A percentile compares a stretch with the other conserved stretches of the same genome.
These are phyloP conservation scores for Colletotrichum salicis DNA, from an alignment of 2,329 filamentous ascomycete species.

Conservation along the genomic window DNA sequence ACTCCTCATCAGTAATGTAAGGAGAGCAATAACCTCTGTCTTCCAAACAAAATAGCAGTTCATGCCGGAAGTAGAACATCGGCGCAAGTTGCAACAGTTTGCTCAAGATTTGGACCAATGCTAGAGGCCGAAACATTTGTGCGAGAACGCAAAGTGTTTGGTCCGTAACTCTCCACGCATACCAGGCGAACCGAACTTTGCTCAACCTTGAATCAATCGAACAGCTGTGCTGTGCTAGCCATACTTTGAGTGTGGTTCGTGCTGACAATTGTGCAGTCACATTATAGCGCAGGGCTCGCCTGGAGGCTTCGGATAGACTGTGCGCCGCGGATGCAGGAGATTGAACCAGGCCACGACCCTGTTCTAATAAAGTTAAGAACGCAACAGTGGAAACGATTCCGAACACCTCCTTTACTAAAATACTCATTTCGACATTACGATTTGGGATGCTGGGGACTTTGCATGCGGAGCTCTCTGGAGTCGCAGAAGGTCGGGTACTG, in stretches of 20 bases:
- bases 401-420: background rate
- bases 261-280: background rate
- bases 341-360: background rate
- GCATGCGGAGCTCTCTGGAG: background rate
- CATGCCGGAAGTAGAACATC: slow-evolving; percentile 4
- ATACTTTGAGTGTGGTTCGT: background rate
- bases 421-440: background rate
- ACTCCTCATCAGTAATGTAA: background rate
- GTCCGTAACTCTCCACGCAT: background rate
- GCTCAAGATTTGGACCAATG: background rate
- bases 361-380: background rate
- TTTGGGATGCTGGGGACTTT: background rate
- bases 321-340: background rate
- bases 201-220: background rate
- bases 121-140: background rate
- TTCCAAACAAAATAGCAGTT: background rate
- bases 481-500: background rate
- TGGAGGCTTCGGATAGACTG: background rate
- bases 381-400: background rate
- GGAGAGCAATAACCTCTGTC: background rate
- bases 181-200: slow-evolving; percentile 14
- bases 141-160: background rate
- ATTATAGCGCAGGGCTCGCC: background rate
- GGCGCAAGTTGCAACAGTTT: background rate
- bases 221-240: background rate